Evolutionary conservation across 2,329 filamentous ascomycete species (phyloP), one percentile per base, ranked within the genome.

Genomic region (Phialemoniopsis sp.): DNA sequence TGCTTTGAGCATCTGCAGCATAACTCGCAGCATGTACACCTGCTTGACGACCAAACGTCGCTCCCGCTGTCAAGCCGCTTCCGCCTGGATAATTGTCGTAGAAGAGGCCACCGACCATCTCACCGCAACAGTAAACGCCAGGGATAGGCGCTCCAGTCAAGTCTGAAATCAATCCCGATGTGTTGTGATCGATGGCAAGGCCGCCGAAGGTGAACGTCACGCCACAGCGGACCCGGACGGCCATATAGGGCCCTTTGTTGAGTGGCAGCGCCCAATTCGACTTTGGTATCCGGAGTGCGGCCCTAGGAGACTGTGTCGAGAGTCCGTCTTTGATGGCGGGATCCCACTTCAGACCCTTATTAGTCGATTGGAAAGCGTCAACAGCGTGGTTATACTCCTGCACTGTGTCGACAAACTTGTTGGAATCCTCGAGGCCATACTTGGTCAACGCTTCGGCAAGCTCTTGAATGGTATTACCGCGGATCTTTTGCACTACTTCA

Each of bases 141-240:
- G 67, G 66, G 5, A 85, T 66, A n/a, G 63, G 58, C 4, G 51
- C 49, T 2, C 62, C 63, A 1, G 67, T 72, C n/a, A n/a, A n/a
- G 1, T 66, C 60, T 3, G 64, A 67, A 13, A 82, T 54, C 1
- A 84, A 71, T 3, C 63, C 66, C 0, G 75, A 67, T 0, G 74
- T 80, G 16, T 73, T 55, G 0, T 76, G 67, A 36, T 78, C 67
- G 3, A 81, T 70, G 5, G 68, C 67, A 7, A 85, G 57, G 0
- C 82, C 80, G 2, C 80, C 82, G 59, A 85, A 86, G 0, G 81
- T 85, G 47, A 85, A 86, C 0, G 80, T 85, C 13, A 86, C 71
- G 2, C 82, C 82, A 33, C 77, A 79, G 5, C 73, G 75, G 3
- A 85, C 79, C 46, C 78, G 76, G 34, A 85, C 73, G 2, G 81